These are phyloP conservation scores for Ophiostoma triangulosporum DNA, from an alignment of 2,329 filamentous ascomycete species.

Conservation along the genomic window DNA sequence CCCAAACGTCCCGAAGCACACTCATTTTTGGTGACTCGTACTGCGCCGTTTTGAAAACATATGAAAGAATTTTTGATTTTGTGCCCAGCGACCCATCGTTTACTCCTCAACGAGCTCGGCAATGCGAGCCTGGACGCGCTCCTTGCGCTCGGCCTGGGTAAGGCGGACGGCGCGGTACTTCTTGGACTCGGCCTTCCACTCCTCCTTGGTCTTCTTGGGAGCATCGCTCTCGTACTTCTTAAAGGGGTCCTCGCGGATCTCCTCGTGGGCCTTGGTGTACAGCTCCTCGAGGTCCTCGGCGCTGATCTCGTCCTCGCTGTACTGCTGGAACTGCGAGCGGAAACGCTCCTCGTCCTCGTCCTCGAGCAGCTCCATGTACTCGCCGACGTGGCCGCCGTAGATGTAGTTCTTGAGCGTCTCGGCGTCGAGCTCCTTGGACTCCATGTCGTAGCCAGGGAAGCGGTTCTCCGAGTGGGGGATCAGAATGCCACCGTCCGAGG, in stretches of 20 bases:
- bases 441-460: constrained; percentile 97
- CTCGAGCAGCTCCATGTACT: constrained; percentile 99
- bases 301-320: constrained; percentile 94
- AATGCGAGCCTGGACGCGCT: constrained; percentile 83
- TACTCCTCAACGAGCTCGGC: constrained; percentile 54
- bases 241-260: constrained; percentile 95
- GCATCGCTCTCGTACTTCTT: constrained; percentile 70
- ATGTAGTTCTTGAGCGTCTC: constrained; percentile 99
- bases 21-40: constrained; percentile 1
- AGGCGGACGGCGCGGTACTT: constrained; percentile 74
- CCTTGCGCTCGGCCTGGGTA: constrained; percentile 68
- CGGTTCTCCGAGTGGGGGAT: constrained; percentile 98
- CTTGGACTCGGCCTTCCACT: constrained; percentile 91
- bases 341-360: constrained; percentile 99
- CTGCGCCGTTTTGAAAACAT: constrained; percentile 2
- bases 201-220: constrained; percentile 90
- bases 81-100: constrained; percentile 1
- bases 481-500: constrained; percentile 93
- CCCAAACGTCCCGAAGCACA: constrained; percentile 1
- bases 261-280: constrained; percentile 87
- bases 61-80: background rate
- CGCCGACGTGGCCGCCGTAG: constrained; percentile 92
- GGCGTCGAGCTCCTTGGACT: constrained; percentile 93
- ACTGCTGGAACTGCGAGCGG: constrained; percentile 95
- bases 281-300: constrained; percentile 94